Evolutionary conservation across 2,329 filamentous ascomycete species (phyloP).

Genomic region (Colletotrichum tropicicola): DNA sequence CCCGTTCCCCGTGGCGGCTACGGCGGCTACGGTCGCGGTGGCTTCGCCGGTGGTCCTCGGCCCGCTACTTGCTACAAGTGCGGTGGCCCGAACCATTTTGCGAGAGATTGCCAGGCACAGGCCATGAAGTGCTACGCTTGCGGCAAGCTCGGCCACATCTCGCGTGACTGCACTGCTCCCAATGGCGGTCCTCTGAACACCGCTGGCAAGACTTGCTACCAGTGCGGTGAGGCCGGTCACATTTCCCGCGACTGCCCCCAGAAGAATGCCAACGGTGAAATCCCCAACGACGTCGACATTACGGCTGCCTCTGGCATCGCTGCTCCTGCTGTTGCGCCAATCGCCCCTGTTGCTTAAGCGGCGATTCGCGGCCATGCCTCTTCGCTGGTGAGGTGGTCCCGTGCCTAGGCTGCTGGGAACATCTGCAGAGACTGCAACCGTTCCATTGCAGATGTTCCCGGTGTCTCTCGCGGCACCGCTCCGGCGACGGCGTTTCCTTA

Average conservation of each 20-base stretch:
- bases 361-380: neutral
- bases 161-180: constrained; percentile 91
- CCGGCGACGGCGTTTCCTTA: neutral
- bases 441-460: neutral
- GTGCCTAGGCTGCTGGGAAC: neutral
- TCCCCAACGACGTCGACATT: constrained; percentile 54
- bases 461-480: neutral
- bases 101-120: constrained; percentile 97
- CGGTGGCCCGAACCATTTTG: constrained; percentile 94
- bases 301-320: constrained; percentile 48
- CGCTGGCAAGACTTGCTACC: constrained; percentile 98
- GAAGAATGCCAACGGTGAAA: constrained; percentile 66
- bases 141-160: constrained; percentile 92
- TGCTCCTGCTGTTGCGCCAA: constrained; percentile 44
- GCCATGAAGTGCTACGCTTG: constrained; percentile 99
- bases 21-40: constrained; percentile 75
- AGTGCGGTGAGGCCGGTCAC: constrained; percentile 94
- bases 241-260: constrained; percentile 94
- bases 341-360: constrained; percentile 52
- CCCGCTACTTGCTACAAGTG: constrained; percentile 80
- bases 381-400: neutral
- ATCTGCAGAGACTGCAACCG: neutral
- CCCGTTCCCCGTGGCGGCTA: constrained; percentile 78
- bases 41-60: constrained; percentile 75
- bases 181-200: constrained; percentile 97